These are phyloP conservation scores for Paramecium sonneborni DNA, from an alignment of 73 alveolate species.

Conservation along the genomic window DNA sequence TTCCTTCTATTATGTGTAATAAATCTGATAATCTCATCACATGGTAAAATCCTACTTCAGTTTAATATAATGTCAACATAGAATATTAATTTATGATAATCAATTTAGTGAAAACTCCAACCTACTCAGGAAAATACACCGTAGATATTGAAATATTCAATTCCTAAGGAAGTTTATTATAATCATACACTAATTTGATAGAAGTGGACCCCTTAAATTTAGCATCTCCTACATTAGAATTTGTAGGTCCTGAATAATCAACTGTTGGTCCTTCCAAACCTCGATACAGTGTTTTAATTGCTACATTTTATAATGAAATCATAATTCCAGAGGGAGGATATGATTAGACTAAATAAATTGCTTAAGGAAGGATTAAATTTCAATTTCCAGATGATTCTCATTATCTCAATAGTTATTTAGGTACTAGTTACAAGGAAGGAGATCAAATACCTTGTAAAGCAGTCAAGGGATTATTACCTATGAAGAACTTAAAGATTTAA, in stretches of 20 bases:
- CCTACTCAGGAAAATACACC: background rate
- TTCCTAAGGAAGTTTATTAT: background rate
- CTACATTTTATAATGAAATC: background rate
- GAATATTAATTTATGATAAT: background rate
- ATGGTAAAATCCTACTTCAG: background rate
- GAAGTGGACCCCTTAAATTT: background rate
- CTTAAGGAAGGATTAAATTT: constrained; percentile 17
- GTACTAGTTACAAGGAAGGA: background rate
- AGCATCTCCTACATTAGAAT: background rate
- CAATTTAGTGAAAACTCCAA: background rate
- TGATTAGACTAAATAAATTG: background rate
- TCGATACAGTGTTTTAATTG: background rate
- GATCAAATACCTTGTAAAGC: constrained; percentile 21
- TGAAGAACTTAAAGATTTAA: background rate
- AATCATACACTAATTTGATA: background rate
- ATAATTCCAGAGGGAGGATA: constrained; percentile 41
- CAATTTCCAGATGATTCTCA: background rate
- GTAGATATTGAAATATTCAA: background rate
- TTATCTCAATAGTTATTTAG: background rate
- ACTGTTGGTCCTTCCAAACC: background rate
- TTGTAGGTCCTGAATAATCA: constrained; percentile 7
- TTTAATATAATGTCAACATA: background rate
- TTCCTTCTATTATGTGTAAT: background rate
- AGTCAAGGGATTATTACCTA: background rate
- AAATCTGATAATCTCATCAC: constrained; percentile 34